Conservation (phyloP, 1,139 yeast genomes). For the Schwanniomyces etchellsii region DNA sequence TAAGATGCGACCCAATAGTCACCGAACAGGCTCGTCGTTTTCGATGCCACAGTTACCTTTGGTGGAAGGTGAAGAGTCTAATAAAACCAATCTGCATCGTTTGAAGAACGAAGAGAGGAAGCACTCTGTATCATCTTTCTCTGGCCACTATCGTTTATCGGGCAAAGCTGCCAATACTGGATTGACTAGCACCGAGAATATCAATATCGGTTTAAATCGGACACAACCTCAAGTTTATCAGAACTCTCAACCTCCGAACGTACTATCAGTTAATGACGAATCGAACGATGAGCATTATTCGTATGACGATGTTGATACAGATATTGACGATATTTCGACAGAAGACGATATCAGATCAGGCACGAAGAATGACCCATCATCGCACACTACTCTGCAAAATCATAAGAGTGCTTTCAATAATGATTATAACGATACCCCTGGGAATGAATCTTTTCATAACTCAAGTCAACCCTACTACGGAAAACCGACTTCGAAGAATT, state of each 20-base stretch:
- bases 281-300: constrained; percentile 19
- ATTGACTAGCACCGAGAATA: neutral
- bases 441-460: neutral
- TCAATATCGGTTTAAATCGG: too few species aligned
- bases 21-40: neutral
- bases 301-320: constrained; percentile 27
- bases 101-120: neutral
- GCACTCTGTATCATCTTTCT: neutral
- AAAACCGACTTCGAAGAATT: constrained; percentile 14
- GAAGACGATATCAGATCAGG: constrained; percentile 20
- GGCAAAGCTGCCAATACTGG: neutral
- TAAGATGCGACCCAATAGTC: neutral
- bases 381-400: neutral
- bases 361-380: constrained; percentile 3
- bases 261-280: constrained; percentile 4
- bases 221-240: neutral
- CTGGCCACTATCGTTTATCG: neutral
- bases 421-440: neutral
- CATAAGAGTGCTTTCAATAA: neutral
- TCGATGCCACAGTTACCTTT: neutral
- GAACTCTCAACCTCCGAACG: neutral
- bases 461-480: too few species aligned
- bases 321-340: constrained; percentile 28
- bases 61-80: neutral
- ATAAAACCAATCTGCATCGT: neutral